Evolutionary conservation across 306 rosid genomes (phyloP).

Genomic region (Luffa aegyptiaca): DNA sequence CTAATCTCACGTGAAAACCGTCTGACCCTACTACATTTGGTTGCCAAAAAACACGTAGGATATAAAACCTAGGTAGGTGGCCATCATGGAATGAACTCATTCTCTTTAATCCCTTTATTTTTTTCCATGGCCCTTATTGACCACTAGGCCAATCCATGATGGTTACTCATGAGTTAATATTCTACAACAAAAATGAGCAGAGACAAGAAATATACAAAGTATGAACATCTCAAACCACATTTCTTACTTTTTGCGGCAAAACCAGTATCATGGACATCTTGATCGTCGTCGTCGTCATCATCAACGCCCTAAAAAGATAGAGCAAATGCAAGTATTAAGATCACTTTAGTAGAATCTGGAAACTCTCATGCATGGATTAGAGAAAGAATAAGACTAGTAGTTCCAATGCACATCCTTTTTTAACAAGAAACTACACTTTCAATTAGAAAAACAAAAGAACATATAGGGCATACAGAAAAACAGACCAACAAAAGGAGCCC

Average conservation of each 20-base stretch:
- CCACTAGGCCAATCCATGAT: too few species aligned
- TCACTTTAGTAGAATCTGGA: neutral
- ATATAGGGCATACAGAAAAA: too few species aligned
- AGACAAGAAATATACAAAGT: neutral
- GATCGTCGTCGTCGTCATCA: neutral
- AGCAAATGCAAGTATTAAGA: neutral
- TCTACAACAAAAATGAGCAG: neutral
- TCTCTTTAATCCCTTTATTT: too few species aligned
- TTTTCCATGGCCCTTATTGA: too few species aligned
- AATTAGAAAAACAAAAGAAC: too few species aligned
- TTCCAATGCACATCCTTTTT: neutral
- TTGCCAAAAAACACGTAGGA: too few species aligned
- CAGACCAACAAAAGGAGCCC: too few species aligned
- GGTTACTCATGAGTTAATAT: neutral
- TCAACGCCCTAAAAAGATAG: constrained; percentile 36
- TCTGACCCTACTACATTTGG: too few species aligned
- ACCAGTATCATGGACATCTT: constrained; percentile 21
- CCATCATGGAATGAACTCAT: too few species aligned
- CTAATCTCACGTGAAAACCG: too few species aligned
- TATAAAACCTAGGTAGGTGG: too few species aligned
- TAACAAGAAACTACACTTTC: too few species aligned
- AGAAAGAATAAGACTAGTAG: neutral
- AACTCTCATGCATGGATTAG: neutral
- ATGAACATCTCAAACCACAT: neutral
- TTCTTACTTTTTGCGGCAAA: constrained; percentile 49